A percentile compares a stretch with the other conserved stretches of the same genome.
These are phyloP conservation scores for Vickermania ingenoplastis DNA, from an alignment of 208 protist species.

Conservation along the genomic window DNA sequence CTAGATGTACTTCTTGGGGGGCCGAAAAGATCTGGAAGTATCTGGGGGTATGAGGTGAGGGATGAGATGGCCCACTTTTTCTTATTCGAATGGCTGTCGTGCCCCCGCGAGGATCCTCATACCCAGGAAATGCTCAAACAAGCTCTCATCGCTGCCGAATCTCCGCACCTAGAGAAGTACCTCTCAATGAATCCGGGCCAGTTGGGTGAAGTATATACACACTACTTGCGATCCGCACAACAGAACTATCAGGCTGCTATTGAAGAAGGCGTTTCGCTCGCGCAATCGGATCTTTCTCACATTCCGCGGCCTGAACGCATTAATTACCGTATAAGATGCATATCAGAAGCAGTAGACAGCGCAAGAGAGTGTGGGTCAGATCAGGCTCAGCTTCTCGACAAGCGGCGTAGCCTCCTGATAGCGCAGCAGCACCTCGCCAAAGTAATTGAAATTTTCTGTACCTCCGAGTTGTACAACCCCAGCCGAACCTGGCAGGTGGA, in stretches of 20 bases:
- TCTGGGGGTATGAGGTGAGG: slow-evolving; percentile 77
- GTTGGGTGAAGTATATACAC: slow-evolving; percentile 67
- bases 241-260: slow-evolving; percentile 58
- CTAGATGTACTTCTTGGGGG: slow-evolving; percentile 76
- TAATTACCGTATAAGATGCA: slow-evolving; percentile 49
- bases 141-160: slow-evolving; percentile 48
- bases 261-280: slow-evolving; percentile 59
- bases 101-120: slow-evolving; percentile 44
- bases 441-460: slow-evolving; percentile 53
- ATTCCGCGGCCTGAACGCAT: slow-evolving; percentile 67
- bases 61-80: slow-evolving; percentile 81
- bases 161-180: slow-evolving; percentile 65
- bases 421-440: slow-evolving; percentile 58
- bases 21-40: slow-evolving; percentile 58
- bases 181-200: slow-evolving; percentile 41
- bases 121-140: slow-evolving; percentile 48
- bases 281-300: slow-evolving; percentile 41
- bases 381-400: slow-evolving; percentile 53
- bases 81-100: slow-evolving; percentile 77
- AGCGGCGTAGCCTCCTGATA: slow-evolving; percentile 50
- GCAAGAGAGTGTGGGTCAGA: slow-evolving; percentile 57
- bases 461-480: slow-evolving; percentile 35
- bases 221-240: slow-evolving; percentile 57
- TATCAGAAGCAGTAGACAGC: slow-evolving; percentile 62
- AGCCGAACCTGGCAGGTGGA: slow-evolving; percentile 25